Conservation (phyloP, 192 early-diverging fungal species). For the Cetraspora pellucida region DNA sequence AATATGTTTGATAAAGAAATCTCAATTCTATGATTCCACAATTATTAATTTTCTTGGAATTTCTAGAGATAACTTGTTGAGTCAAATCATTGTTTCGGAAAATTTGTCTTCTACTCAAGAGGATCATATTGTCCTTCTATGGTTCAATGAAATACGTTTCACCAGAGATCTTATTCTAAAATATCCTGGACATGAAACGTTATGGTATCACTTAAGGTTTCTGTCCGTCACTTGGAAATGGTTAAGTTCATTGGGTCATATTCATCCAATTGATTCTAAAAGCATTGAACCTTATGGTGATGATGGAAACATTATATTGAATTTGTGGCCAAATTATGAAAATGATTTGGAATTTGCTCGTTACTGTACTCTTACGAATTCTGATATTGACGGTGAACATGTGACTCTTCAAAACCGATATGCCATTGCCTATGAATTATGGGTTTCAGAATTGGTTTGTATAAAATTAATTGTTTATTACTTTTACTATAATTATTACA, state of each 20-base stretch:
- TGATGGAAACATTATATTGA: not conserved
- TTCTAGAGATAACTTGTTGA: constrained; percentile 26
- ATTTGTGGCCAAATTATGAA: not conserved
- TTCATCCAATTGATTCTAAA: not conserved
- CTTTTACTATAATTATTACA: no score
- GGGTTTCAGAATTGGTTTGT: constrained; percentile 18
- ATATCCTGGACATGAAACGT: constrained; percentile 55
- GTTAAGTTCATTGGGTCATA: constrained; percentile 24
- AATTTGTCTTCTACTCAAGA: not conserved
- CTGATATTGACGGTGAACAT: not conserved
- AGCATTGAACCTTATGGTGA: not conserved
- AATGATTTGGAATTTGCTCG: constrained; percentile 7
- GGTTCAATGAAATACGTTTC: constrained; percentile 39
- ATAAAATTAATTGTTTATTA: no score
- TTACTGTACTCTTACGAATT: not conserved
- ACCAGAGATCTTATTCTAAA: constrained; percentile 35
- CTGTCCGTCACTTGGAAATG: constrained; percentile 40
- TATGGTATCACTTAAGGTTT: constrained; percentile 58
- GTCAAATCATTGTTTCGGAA: not conserved
- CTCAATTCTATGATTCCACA: not conserved
- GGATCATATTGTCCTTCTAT: constrained; percentile 19
- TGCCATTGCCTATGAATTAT: constrained; percentile 18
- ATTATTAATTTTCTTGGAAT: constrained; percentile 22
- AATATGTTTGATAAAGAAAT: constrained; percentile 37
- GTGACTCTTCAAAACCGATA: not conserved